Evolutionary conservation across 2,329 filamentous ascomycete genomes (phyloP), one percentile per base, ranked within the genome.

Genomic region (Botrytis tulipae): DNA sequence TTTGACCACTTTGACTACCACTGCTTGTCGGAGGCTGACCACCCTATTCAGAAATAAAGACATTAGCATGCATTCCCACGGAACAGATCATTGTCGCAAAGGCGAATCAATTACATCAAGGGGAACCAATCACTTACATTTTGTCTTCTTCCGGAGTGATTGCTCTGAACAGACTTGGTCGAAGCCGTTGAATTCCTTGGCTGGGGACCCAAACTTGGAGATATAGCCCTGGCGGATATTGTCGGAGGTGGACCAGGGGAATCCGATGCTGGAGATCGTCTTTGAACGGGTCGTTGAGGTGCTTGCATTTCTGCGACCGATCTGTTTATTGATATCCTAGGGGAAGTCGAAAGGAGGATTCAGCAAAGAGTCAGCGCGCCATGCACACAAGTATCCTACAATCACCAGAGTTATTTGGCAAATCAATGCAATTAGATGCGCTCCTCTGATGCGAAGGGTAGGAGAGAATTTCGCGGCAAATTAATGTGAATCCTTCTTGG

Each of bases 131-230:
- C 37, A 88, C 89, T 86, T 82, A 92, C 90, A 84, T 89, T 89
- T 76, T 84, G 83, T 77, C 85, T 85, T 78, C 87, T 85, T 75
- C 85, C 85, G 67, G 85, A 83, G 71, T 86, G 84, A 14, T 82
- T 82, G 74, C 82, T 83, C 76, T 85, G 84, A n/a, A 82, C 82
- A 40, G 91, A 90, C 80, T 90, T 89, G 73, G 84, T 86, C 9
- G 92, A 94, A 46, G 89, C 87, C 63, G 88, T 90, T 14, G 91
- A 92, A 44, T 87, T 86, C 74, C 92, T 89, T 74, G 88, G 84
- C 76, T 89, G 90, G 76, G 89, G 76, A 84, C 77, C 85, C 71
- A 72, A 72, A 37, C 74, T 77, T 57, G 91, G 90, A 70, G 90
- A 91, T 80, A 89, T 90, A 67, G 88, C 84, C 73, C 89, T 86